Evolutionary conservation across 2,329 filamentous ascomycete species (phyloP).

Genomic region (Coniochaeta sp.): DNA sequence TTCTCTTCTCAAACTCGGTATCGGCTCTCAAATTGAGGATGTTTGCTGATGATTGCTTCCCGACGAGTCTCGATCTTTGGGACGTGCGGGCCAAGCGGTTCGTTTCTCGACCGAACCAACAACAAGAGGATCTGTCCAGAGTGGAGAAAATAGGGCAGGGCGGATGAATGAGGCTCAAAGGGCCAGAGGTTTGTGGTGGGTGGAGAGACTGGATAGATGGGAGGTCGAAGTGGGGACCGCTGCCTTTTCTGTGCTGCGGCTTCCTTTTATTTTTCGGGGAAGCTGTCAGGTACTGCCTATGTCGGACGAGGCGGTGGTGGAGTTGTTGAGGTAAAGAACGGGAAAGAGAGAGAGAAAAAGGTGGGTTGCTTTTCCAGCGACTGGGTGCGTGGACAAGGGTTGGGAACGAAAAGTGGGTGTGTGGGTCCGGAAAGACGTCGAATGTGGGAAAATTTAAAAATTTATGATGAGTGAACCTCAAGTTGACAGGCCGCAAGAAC

Average conservation of each 20-base stretch:
- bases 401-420: conserved; percentile 14
- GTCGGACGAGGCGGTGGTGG: conserved; percentile 6
- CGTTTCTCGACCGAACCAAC: background rate
- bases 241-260: conserved; percentile 31
- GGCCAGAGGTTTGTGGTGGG: conserved; percentile 19
- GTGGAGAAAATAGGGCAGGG: background rate
- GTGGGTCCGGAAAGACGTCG: conserved; percentile 12
- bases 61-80: background rate
- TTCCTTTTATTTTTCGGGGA: conserved; percentile 19
- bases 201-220: conserved; percentile 32
- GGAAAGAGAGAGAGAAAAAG: conserved; percentile 7
- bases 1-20: background rate
- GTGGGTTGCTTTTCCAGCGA: conserved; percentile 11
- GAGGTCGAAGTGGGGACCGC: conserved; percentile 39
- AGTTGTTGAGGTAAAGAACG: background rate
- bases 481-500: background rate
- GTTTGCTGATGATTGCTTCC: background rate
- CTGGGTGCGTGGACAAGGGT: conserved; percentile 12
- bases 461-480: background rate
- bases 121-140: background rate
- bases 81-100: background rate
- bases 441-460: conserved; percentile 10
- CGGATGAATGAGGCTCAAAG: conserved; percentile 18
- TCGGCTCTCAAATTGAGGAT: background rate
- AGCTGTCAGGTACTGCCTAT: conserved; percentile 14